Evolutionary conservation across 169 alveolate genomes (phyloP).

Genomic region (Plasmodium vinckei): DNA sequence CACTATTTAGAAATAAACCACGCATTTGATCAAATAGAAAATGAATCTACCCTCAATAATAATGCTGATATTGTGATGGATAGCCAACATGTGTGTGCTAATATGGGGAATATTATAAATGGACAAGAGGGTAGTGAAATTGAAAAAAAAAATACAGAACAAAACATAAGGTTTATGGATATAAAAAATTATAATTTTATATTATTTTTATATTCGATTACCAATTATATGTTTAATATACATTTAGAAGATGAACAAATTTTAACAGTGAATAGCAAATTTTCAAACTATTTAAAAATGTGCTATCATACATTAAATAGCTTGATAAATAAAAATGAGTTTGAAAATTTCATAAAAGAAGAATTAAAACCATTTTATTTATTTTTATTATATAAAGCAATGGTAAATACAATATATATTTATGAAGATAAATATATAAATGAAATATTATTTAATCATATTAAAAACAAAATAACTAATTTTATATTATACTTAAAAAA

Average conservation of each 20-base stretch:
- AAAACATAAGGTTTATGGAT: background rate
- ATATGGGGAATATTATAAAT: background rate
- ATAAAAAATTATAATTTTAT: slow-evolving; percentile 42
- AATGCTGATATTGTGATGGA: background rate
- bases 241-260: background rate
- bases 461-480: slow-evolving; percentile 27
- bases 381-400: slow-evolving; percentile 45
- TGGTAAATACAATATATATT: slow-evolving; percentile 39
- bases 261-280: background rate
- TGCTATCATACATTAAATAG: slow-evolving; percentile 7
- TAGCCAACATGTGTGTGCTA: background rate
- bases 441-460: slow-evolving; percentile 5
- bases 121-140: background rate
- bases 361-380: slow-evolving; percentile 31
- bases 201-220: slow-evolving; percentile 41
- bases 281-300: slow-evolving; percentile 7
- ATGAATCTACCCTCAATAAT: background rate
- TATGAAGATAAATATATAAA: slow-evolving; percentile 9
- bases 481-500: slow-evolving; percentile 18
- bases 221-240: slow-evolving; percentile 23
- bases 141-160: background rate
- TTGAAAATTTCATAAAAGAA: background rate
- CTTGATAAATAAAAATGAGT: background rate
- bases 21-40: too few relatives aligned
- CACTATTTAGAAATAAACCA: background rate